These are phyloP conservation scores for Hamigera avellanea DNA, from an alignment of 495 filamentous ascomycete species.

Conservation along the genomic window DNA sequence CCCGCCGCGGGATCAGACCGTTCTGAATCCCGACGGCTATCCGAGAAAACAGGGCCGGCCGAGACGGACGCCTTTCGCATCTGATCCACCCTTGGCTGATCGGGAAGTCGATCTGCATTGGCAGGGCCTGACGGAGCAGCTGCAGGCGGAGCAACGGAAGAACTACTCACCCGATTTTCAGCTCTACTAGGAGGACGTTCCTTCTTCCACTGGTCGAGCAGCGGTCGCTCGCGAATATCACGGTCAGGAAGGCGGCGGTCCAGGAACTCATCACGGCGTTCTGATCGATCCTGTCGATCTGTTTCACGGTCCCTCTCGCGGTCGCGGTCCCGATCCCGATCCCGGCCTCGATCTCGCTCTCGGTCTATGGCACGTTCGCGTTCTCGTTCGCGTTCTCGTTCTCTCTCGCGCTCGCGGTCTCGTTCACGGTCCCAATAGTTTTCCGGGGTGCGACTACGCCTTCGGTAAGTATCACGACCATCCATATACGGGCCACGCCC, in stretches of 20 bases:
- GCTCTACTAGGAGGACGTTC: constrained; percentile 31
- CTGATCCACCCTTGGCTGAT: constrained; percentile 27
- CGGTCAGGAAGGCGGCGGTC: constrained; percentile 22
- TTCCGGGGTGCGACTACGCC: constrained; percentile 61
- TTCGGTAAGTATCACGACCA: constrained; percentile 46
- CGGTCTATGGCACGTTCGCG: constrained; percentile 12
- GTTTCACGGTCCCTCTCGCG: constrained; percentile 18
- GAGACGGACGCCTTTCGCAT: constrained; percentile 20
- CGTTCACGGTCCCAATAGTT: constrained; percentile 39
- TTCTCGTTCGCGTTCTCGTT: constrained; percentile 28
- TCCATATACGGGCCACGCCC: constrained; percentile 43
- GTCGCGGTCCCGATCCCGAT: constrained; percentile 25
- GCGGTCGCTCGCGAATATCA: constrained; percentile 28
- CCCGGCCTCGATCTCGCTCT: constrained; percentile 15
- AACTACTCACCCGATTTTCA: constrained; percentile 26
- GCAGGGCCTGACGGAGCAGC: constrained; percentile 5
- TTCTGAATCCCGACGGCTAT: constrained; percentile 30
- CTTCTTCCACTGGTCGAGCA: constrained; percentile 44
- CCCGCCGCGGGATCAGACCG: constrained; percentile 20
- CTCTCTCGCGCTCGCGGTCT: constrained; percentile 22
- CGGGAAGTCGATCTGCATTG: constrained; percentile 12
- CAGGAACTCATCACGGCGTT: background rate
- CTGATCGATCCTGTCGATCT: constrained; percentile 13
- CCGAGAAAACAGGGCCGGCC: constrained; percentile 4
- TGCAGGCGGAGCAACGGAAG: constrained; percentile 13